Evolutionary conservation across 106 monocot genomes (phyloP).

Genomic region (Hemerocallis citrina): DNA sequence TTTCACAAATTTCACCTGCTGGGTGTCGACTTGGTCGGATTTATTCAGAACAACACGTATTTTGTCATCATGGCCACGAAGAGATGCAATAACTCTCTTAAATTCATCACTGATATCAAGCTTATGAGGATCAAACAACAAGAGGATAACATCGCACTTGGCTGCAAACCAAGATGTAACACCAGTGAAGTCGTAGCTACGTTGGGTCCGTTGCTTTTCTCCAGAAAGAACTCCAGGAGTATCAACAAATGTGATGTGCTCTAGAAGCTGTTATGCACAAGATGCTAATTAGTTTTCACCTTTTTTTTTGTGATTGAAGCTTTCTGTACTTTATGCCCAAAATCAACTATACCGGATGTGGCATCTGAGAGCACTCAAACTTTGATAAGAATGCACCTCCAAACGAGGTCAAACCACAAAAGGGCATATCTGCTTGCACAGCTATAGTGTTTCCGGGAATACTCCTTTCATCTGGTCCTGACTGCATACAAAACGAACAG

Average conservation of each 20-base stretch:
- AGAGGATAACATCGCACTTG: conserved; percentile 90
- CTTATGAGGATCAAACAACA: conserved; percentile 94
- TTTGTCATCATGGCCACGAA: conserved; percentile 92
- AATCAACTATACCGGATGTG: conserved; percentile 64
- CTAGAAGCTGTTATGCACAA: conserved; percentile 49
- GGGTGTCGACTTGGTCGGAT: conserved; percentile 89
- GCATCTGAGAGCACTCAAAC: conserved; percentile 96
- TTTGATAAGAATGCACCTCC: conserved; percentile 89
- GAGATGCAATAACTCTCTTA: conserved; percentile 84
- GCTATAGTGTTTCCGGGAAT: conserved; percentile 94
- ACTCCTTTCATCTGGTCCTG: conserved; percentile 90
- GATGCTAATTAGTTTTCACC: conserved; percentile 1
- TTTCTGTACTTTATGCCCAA: not conserved
- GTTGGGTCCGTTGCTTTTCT: conserved; percentile 89
- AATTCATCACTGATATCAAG: conserved; percentile 97
- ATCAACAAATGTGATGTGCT: conserved; percentile 91
- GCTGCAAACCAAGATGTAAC: conserved; percentile 97
- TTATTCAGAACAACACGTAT: conserved; percentile 95
- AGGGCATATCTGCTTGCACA: conserved; percentile 99
- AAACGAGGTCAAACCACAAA: conserved; percentile 73
- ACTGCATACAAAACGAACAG: conserved; percentile 28
- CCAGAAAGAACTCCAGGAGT: conserved; percentile 95
- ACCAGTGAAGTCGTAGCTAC: conserved; percentile 93
- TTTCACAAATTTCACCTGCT: conserved; percentile 51
- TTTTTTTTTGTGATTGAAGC: not conserved